phyloP scores from a whole-genome alignment of 2,329 filamentous ascomycete species.

The Fusarium sp. region DNA sequence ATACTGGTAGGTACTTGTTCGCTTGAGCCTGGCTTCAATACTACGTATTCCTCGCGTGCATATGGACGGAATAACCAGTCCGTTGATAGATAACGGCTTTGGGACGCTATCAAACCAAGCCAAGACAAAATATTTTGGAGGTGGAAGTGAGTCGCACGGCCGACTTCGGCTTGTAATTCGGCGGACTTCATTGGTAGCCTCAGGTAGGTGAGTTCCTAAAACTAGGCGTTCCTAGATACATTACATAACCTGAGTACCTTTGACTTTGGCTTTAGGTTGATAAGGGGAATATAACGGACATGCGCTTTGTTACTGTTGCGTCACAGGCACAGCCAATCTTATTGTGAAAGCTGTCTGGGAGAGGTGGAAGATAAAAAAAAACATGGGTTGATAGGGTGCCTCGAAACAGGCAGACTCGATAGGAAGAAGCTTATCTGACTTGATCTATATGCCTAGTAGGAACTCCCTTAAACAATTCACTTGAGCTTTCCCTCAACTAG shows the following conservation, averaged over 20 bases:
- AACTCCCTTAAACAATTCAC: not conserved
- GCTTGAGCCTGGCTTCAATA: not conserved
- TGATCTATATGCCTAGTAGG: not conserved
- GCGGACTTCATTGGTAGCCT: slow-evolving; percentile 37
- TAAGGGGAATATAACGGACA: slow-evolving; percentile 36
- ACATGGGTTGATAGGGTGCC: not conserved
- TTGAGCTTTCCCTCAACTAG: not conserved
- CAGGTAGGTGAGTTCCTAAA: slow-evolving; percentile 10
- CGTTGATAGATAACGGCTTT: slow-evolving; percentile 18
- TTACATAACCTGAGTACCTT: slow-evolving; percentile 35
- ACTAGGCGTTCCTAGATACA: slow-evolving; percentile 17
- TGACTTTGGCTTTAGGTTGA: slow-evolving; percentile 14
- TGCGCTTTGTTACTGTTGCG: slow-evolving; percentile 10
- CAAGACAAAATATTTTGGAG: slow-evolving; percentile 8
- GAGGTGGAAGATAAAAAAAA: not conserved
- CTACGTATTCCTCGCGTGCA: not conserved
- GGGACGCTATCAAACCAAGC: slow-evolving; percentile 8
- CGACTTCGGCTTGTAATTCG: slow-evolving; percentile 45
- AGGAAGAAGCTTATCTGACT: not conserved
- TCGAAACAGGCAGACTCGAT: not conserved
- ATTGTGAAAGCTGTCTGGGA: too few relatives aligned
- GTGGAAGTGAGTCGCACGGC: slow-evolving; percentile 28
- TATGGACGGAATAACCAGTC: slow-evolving; percentile 12
- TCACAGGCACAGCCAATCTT: slow-evolving; percentile 8
- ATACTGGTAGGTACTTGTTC: not conserved